phyloP scores from a whole-genome alignment of 495 filamentous ascomycete species.

The Aspergillus mulundensis region DNA sequence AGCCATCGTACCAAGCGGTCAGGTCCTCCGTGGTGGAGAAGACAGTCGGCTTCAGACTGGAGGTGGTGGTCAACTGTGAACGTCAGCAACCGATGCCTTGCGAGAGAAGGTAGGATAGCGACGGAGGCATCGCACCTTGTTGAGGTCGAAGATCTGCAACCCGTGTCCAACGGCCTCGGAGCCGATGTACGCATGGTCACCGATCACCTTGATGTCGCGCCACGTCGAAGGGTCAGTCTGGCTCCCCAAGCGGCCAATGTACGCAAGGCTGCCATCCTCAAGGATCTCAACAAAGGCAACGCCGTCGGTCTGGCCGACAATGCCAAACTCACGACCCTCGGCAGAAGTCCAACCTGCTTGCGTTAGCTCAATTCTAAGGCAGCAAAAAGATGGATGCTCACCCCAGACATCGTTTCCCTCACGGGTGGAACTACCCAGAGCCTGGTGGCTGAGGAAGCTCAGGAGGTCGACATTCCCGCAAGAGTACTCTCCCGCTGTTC shows the following conservation, averaged over 20 bases:
- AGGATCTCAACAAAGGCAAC: slow-evolving; percentile 17
- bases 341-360: slow-evolving; percentile 15
- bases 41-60: slow-evolving; percentile 5
- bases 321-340: slow-evolving; percentile 18
- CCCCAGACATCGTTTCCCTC: slow-evolving; percentile 22
- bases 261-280: slow-evolving; percentile 15
- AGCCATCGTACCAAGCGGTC: slow-evolving; percentile 16
- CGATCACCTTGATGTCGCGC: slow-evolving; percentile 20
- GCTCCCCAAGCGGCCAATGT: slow-evolving; percentile 15
- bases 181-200: slow-evolving; percentile 18
- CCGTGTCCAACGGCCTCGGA: slow-evolving; percentile 18
- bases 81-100: background rate
- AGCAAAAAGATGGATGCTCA: background rate
- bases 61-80: background rate
- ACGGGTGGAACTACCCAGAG: slow-evolving; percentile 15
- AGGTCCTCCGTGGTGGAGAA: slow-evolving; percentile 13
- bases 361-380: background rate
- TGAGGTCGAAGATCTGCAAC: slow-evolving; percentile 21
- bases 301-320: slow-evolving; percentile 20
- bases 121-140: slow-evolving; percentile 12
- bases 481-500: slow-evolving; percentile 19
- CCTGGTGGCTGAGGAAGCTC: slow-evolving; percentile 19
- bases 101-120: background rate
- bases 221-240: slow-evolving; percentile 15
- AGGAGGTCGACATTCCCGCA: slow-evolving; percentile 18